Evolutionary conservation across 192 early-diverging fungal species (phyloP).

Genomic region (Coemansia sp.): DNA sequence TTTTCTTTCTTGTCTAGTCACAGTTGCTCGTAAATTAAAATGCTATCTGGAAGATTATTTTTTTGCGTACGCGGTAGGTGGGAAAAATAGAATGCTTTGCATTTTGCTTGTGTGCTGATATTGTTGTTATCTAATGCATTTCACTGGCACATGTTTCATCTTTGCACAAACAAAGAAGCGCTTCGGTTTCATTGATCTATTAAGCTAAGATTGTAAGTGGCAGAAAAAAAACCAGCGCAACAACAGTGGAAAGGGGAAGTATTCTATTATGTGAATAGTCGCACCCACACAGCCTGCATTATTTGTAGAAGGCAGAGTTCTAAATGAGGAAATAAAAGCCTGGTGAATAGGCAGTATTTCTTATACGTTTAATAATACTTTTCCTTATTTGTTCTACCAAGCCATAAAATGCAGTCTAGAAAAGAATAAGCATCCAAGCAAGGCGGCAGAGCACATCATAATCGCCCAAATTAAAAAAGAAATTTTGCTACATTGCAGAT

Average conservation of each 20-base stretch:
- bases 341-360: not conserved
- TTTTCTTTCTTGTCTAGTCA: not conserved
- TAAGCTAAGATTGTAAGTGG: too few relatives aligned
- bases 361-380: not conserved
- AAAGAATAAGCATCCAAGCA: not conserved
- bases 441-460: not conserved
- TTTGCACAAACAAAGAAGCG: not conserved
- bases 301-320: not conserved
- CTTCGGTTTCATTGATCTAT: not conserved
- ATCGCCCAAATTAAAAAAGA: not conserved
- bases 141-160: not conserved
- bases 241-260: not conserved
- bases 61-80: not conserved
- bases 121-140: not conserved
- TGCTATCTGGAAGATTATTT: not conserved
- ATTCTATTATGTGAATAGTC: not conserved
- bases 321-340: not conserved
- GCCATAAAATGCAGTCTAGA: not conserved
- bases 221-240: not conserved
- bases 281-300: constrained; percentile 4
- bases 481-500: constrained; percentile 2
- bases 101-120: not conserved
- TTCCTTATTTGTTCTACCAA: not conserved
- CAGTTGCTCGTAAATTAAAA: not conserved
- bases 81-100: not conserved